phyloP scores from a whole-genome alignment of 805 yeast species.

The Candida broadrunensis region DNA sequence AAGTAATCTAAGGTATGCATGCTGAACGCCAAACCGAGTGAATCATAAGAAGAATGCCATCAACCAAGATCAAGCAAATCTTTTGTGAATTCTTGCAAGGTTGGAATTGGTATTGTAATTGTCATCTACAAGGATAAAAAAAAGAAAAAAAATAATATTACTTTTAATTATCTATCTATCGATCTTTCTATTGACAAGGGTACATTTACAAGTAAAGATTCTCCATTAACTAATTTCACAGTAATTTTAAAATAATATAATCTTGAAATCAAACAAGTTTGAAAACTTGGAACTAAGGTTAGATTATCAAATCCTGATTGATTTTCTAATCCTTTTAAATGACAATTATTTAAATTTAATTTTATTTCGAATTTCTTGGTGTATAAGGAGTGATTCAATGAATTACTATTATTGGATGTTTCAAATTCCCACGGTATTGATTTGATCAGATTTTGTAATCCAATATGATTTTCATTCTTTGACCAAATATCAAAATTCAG shows the following conservation, averaged over 20 bases:
- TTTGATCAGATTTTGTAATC: slow-evolving; percentile 17
- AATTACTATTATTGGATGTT: slow-evolving; percentile 1
- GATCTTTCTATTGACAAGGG: slow-evolving; percentile 33
- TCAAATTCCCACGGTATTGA: slow-evolving; percentile 29
- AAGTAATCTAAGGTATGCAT: too few relatives aligned
- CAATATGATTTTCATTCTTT: slow-evolving; percentile 9
- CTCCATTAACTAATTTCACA: slow-evolving; percentile 28
- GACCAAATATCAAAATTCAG: slow-evolving; percentile 15
- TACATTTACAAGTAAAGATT: slow-evolving; percentile 27
- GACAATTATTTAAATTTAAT: slow-evolving; percentile 26
- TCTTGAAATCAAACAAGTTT: slow-evolving; percentile 33
- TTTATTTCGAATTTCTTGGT: slow-evolving; percentile 26
- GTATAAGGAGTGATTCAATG: slow-evolving; percentile 16
- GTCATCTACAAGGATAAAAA: too few relatives aligned
- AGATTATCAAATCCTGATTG: slow-evolving; percentile 23
- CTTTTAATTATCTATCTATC: too few relatives aligned
- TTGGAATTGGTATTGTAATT: too few relatives aligned
- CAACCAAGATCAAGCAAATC: too few relatives aligned
- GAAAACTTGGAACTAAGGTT: slow-evolving; percentile 39
- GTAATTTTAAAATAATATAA: slow-evolving; percentile 32
- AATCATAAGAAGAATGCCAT: too few relatives aligned
- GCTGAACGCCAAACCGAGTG: too few relatives aligned
- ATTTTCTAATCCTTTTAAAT: slow-evolving; percentile 23
- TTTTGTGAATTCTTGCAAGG: too few relatives aligned
- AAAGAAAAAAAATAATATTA: too few relatives aligned